These are phyloP conservation scores for Neofusicoccum sp. DNA, from an alignment of 2,329 filamentous ascomycete genomes.

Conservation along the genomic window DNA sequence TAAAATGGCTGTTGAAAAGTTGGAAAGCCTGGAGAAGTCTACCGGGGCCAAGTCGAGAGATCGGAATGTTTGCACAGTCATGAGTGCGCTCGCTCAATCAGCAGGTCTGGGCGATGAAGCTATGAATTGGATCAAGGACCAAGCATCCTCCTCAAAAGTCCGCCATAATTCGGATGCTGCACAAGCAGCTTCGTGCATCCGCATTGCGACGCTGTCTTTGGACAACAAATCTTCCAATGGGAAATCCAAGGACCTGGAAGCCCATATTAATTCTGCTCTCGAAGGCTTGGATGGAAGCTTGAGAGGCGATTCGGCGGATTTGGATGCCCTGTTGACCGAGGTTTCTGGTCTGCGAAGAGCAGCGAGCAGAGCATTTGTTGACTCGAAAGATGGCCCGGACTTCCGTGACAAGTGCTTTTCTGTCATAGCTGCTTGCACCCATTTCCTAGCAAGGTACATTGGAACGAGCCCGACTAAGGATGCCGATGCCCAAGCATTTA, in stretches of 20 bases:
- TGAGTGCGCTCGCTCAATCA: constrained; percentile 39
- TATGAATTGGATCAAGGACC: constrained; percentile 33
- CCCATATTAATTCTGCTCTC: constrained; percentile 29
- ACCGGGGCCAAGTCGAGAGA: background rate
- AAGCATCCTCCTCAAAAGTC: constrained; percentile 14
- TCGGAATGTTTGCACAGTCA: constrained; percentile 24
- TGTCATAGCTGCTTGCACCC: constrained; percentile 34
- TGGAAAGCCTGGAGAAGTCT: background rate
- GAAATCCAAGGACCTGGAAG: constrained; percentile 25
- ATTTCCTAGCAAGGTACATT: constrained; percentile 38
- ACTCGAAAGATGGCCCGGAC: constrained; percentile 10
- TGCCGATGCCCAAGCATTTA: constrained; percentile 23
- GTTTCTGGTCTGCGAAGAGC: constrained; percentile 24
- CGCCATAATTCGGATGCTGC: constrained; percentile 29
- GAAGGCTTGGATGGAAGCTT: constrained; percentile 33
- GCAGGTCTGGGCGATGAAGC: constrained; percentile 38
- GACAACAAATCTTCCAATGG: constrained; percentile 31
- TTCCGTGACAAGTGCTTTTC: constrained; percentile 23
- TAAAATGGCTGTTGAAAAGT: constrained; percentile 32
- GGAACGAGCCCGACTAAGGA: constrained; percentile 27
- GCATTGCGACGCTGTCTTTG: constrained; percentile 35
- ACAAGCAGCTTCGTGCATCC: constrained; percentile 30
- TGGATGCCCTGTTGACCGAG: constrained; percentile 41
- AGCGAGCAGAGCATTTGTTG: constrained; percentile 31
- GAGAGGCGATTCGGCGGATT: constrained; percentile 35